A percentile compares a stretch with the other conserved stretches of the same genome.
phyloP scores from a whole-genome alignment of 768 basidiomycete species.

The Kwoniella heveanensis region DNA sequence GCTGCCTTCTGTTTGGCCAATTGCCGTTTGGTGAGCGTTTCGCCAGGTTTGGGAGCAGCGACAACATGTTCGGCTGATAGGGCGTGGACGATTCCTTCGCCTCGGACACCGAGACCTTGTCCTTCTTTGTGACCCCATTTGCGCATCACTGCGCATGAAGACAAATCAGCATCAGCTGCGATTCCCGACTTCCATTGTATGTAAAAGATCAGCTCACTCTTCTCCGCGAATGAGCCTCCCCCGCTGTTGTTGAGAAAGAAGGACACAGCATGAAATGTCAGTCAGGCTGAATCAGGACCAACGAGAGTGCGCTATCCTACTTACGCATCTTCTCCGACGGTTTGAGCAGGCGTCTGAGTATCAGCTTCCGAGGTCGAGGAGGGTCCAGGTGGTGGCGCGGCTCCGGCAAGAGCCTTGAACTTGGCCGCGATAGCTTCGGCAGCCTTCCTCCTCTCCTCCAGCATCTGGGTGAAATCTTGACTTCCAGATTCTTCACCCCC shows the following conservation, averaged over 20 bases:
- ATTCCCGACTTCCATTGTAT: background rate
- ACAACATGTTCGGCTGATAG: conserved; percentile 68
- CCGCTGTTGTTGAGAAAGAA: conserved; percentile 1
- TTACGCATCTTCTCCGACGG: conserved; percentile 36
- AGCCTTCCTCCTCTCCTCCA: conserved; percentile 47
- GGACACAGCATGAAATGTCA: conserved; percentile 3
- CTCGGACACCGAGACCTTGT: conserved; percentile 82
- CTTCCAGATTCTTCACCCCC: background rate
- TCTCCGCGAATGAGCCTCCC: conserved; percentile 46
- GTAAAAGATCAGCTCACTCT: conserved; percentile 39
- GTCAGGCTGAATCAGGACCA: background rate
- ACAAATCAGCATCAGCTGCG: conserved; percentile 9
- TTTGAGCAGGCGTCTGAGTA: background rate
- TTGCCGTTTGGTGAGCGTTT: conserved; percentile 49
- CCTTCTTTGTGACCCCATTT: conserved; percentile 97
- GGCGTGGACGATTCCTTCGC: conserved; percentile 83
- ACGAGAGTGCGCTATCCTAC: too few species aligned
- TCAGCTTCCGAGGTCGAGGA: conserved; percentile 9
- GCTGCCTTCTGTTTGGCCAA: conserved; percentile 54
- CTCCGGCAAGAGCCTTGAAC: conserved; percentile 34
- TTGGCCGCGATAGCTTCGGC: conserved; percentile 53
- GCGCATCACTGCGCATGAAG: conserved; percentile 71
- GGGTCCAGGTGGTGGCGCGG: conserved; percentile 5
- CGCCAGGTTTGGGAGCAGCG: conserved; percentile 59
- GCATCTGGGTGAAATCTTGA: conserved; percentile 34